Evolutionary conservation across 1,284 basidiomycete genomes (phyloP).

Genomic region (Sanghuangporus baumii): DNA sequence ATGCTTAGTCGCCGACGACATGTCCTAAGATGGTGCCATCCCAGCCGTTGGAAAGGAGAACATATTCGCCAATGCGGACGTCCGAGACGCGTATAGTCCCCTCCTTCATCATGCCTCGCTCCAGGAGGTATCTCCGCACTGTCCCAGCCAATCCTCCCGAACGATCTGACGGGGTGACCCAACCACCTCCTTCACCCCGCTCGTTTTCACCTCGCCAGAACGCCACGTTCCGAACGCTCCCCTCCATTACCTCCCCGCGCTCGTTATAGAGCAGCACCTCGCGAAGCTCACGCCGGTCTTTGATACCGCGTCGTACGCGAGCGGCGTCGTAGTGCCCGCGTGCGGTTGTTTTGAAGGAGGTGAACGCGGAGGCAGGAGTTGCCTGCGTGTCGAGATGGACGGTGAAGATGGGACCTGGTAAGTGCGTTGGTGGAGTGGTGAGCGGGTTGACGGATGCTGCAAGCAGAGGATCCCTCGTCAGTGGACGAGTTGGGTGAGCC

Average conservation of each 20-base stretch:
- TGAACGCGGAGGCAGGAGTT: conserved; percentile 51
- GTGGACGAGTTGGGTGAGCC: conserved; percentile 32
- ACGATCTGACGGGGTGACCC: conserved; percentile 57
- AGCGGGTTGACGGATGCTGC: conserved; percentile 34
- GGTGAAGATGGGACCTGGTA: conserved; percentile 26
- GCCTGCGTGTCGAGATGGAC: conserved; percentile 49
- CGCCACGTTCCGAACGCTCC: conserved; percentile 65
- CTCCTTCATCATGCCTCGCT: conserved; percentile 44
- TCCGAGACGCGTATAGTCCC: conserved; percentile 35
- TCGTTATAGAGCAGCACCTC: conserved; percentile 66
- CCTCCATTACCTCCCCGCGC: conserved; percentile 48
- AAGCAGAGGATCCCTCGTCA: conserved; percentile 40
- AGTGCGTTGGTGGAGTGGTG: conserved; percentile 24
- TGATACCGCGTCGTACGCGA: conserved; percentile 44
- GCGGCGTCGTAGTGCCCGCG: conserved; percentile 56
- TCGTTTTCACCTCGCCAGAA: conserved; percentile 37
- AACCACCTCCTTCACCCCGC: conserved; percentile 29
- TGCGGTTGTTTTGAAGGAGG: conserved; percentile 63
- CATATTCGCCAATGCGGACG: conserved; percentile 51
- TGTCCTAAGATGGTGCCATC: conserved; percentile 25
- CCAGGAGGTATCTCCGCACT: conserved; percentile 57
- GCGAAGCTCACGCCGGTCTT: conserved; percentile 20
- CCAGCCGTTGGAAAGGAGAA: conserved; percentile 66
- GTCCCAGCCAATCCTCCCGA: conserved; percentile 69
- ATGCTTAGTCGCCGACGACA: conserved; percentile 5